Percentiles rank a stretch among this genome's conserved stretches.
Conservation (phyloP, 108 stramenopile species). For the Cyclotella kingstonii region DNA sequence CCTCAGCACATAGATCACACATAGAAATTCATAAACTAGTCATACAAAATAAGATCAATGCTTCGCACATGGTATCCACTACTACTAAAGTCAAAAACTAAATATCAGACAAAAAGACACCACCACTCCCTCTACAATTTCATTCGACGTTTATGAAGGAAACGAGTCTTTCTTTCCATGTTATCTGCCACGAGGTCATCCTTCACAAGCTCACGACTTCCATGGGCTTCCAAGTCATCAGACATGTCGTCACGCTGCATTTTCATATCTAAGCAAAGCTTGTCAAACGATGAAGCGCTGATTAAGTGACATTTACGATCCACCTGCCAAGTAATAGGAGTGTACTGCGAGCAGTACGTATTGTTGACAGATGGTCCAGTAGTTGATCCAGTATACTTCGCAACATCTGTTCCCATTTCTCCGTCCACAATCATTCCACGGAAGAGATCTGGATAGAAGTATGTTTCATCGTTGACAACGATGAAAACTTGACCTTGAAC, state of each 20-base stretch:
- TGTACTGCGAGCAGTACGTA: constrained; percentile 56
- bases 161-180: too few species aligned
- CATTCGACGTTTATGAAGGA: too few species aligned
- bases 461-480: constrained; percentile 49
- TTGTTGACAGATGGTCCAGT: constrained; percentile 54
- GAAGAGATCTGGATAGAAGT: constrained; percentile 49
- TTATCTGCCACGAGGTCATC: constrained; percentile 48
- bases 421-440: constrained; percentile 39
- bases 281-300: constrained; percentile 67
- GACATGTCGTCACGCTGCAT: constrained; percentile 61
- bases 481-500: constrained; percentile 51
- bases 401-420: constrained; percentile 41
- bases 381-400: constrained; percentile 66
- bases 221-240: constrained; percentile 64
- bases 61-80: too few species aligned
- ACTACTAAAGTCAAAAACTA: too few species aligned
- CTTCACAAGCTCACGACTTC: constrained; percentile 54
- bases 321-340: constrained; percentile 75
- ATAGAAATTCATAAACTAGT: too few species aligned
- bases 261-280: constrained; percentile 68
- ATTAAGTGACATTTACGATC: constrained; percentile 75
- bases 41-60: too few species aligned
- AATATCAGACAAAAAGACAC: too few species aligned
- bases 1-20: too few species aligned
- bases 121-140: too few species aligned